Conservation (phyloP, 306 rosid species). For the Trifolium subterraneum region DNA sequence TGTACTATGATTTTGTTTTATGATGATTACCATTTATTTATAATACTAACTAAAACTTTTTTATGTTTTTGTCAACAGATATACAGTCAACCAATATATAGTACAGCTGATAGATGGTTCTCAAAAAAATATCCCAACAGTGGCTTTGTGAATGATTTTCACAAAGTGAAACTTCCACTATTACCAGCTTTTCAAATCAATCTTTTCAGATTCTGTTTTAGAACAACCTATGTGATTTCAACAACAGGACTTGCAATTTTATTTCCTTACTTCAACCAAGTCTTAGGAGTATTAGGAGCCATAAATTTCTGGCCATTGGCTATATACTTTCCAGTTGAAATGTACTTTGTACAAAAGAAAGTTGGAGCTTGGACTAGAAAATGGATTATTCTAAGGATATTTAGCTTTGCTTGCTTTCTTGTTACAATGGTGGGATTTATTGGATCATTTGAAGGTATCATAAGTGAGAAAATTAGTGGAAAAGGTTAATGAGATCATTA, state of each 20-base stretch:
- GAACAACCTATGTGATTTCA: slow-evolving; percentile 71
- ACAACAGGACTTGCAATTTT: slow-evolving; percentile 67
- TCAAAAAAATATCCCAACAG: slow-evolving; percentile 61
- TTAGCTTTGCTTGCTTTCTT: slow-evolving; percentile 75
- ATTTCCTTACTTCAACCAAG: slow-evolving; percentile 86
- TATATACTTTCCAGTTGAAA: slow-evolving; percentile 86
- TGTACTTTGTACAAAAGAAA: slow-evolving; percentile 80
- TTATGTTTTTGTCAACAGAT: slow-evolving; percentile 47
- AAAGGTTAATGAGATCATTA: neutral
- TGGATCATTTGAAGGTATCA: slow-evolving; percentile 76
- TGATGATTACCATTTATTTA: too few species aligned
- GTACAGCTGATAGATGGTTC: slow-evolving; percentile 66
- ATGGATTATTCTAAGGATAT: slow-evolving; percentile 69
- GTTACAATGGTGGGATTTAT: slow-evolving; percentile 59
- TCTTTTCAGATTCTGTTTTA: slow-evolving; percentile 63
- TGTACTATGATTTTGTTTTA: too few species aligned
- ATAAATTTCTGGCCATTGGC: slow-evolving; percentile 89
- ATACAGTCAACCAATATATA: slow-evolving; percentile 68
- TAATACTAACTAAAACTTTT: too few species aligned
- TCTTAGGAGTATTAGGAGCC: slow-evolving; percentile 84
- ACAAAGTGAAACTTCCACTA: slow-evolving; percentile 62
- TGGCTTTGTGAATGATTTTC: slow-evolving; percentile 57
- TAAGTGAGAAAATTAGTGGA: slow-evolving; percentile 34
- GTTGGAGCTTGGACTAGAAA: slow-evolving; percentile 66
- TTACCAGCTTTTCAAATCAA: slow-evolving; percentile 54